Evolutionary conservation across 2,329 filamentous ascomycete genomes (phyloP).

Genomic region (Botrytis pseudocinerea): DNA sequence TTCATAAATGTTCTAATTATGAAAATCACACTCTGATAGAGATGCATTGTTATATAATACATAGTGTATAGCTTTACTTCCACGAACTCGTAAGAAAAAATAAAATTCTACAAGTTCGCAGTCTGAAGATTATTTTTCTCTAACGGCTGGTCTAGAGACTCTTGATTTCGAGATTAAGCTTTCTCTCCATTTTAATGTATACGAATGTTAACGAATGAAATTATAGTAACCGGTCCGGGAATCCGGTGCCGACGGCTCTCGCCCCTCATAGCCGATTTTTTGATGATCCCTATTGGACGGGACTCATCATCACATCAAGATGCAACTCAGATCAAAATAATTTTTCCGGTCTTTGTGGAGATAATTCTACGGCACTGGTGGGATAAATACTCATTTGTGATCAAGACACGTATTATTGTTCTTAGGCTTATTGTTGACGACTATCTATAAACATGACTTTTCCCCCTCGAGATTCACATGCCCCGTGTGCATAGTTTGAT

Average conservation of each 20-base stretch:
- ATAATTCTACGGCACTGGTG: not conserved
- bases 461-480: not conserved
- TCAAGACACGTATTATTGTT: not conserved
- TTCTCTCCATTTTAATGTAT: not conserved
- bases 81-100: too few relatives aligned
- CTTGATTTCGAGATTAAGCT: not conserved
- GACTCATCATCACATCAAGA: not conserved
- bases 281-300: not conserved
- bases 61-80: too few relatives aligned
- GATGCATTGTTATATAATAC: too few relatives aligned
- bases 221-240: not conserved
- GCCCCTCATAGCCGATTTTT: not conserved
- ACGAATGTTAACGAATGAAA: not conserved
- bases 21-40: too few relatives aligned
- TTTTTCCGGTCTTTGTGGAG: not conserved
- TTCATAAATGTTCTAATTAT: too few relatives aligned
- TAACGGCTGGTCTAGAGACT: not conserved
- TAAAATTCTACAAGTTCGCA: not conserved
- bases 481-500: not conserved
- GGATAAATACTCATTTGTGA: not conserved
- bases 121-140: not conserved
- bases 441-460: not conserved
- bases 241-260: not conserved
- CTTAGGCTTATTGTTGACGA: not conserved
- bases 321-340: not conserved